Conservation (phyloP, 768 basidiomycete species). For the Candolleomyces eurysporus region DNA sequence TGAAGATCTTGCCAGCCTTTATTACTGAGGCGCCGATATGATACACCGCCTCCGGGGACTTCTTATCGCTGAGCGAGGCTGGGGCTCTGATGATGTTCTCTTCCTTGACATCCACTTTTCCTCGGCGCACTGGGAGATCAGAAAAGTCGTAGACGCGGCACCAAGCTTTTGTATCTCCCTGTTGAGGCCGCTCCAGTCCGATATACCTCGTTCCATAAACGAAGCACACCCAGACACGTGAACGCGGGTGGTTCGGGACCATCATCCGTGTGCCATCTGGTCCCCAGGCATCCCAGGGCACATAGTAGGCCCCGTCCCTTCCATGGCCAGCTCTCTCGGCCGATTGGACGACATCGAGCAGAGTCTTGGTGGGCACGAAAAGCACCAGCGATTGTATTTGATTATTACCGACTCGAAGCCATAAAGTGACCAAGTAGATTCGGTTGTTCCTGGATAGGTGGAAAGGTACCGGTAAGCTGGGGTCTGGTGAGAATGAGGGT, state of each 20-base stretch:
- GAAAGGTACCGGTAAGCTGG: conserved; percentile 43
- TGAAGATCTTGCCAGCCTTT: conserved; percentile 35
- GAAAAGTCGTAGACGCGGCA: conserved; percentile 53
- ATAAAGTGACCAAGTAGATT: conserved; percentile 47
- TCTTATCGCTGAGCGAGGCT: not conserved
- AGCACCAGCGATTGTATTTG: conserved; percentile 33
- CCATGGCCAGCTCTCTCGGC: not conserved
- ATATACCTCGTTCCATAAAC: conserved; percentile 49
- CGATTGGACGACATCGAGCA: conserved; percentile 24
- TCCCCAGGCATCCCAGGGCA: conserved; percentile 54
- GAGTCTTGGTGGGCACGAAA: conserved; percentile 42
- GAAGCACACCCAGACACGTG: conserved; percentile 57
- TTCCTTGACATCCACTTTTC: not conserved
- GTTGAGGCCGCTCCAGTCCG: conserved; percentile 15
- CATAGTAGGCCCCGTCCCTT: conserved; percentile 16
- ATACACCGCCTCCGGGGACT: not conserved
- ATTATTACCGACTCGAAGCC: conserved; percentile 27
- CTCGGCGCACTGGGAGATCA: conserved; percentile 30
- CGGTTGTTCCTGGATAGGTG: conserved; percentile 37
- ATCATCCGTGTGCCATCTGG: conserved; percentile 45
- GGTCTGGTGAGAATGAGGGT: conserved; percentile 40
- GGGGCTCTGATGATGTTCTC: conserved; percentile 1
- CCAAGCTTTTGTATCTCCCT: conserved; percentile 13
- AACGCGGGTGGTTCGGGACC: conserved; percentile 26
- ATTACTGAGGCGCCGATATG: conserved; percentile 17